Base-by-base conservation (phyloP, 495 filamentous ascomycete genomes). In the Aspergillus ellipticus region DNA sequence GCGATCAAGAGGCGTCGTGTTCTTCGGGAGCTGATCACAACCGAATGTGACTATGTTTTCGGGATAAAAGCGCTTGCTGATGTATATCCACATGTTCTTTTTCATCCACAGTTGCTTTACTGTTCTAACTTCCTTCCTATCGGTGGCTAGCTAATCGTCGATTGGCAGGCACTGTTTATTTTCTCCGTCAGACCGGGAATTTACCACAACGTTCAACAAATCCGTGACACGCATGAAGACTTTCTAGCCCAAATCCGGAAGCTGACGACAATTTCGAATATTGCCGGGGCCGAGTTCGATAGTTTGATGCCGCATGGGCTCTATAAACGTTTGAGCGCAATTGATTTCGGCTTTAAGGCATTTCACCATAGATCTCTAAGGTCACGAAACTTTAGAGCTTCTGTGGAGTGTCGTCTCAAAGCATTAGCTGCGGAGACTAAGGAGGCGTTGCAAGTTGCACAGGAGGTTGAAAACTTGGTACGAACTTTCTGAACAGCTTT, bases 31-130 rank as follows among this genome's bases (percentile, higher is more conserved):
- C 73, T 98, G 17, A 79, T 96, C 50, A 79, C 69, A 42, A 93
- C 91, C 0, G 94, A 97, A 69, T 87, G 92, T 63, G 85, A 89
- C 60, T 97, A 97, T 71, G 82, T 97, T 53, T 83, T 82, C 16
- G 93, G 96, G 57, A 69, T 97, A 50, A 89, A 89, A 62, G 88
- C 92, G 49, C 75, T 98, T 54, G 83, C 87, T 61, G 90, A 92
- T 66, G 94, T 96, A 74, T 63, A 80, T 28, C 13, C 22, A 16
- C 20, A 17, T 19, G 1, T 31, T n/a, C 0, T 49, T 19, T 3
- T 7, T 26, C 2, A 39, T 13, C 43, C 7, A 28, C 24, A 28
- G 24, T 28, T 28, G 24, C 24, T 28, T 28, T 28, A 7, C 3
- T 28, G 24, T 28, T 7, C 24, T 28, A 28, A 28, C 24, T 3